These are phyloP conservation scores for Orbilia javanica DNA, from an alignment of 2,329 filamentous ascomycete species.

Conservation along the genomic window DNA sequence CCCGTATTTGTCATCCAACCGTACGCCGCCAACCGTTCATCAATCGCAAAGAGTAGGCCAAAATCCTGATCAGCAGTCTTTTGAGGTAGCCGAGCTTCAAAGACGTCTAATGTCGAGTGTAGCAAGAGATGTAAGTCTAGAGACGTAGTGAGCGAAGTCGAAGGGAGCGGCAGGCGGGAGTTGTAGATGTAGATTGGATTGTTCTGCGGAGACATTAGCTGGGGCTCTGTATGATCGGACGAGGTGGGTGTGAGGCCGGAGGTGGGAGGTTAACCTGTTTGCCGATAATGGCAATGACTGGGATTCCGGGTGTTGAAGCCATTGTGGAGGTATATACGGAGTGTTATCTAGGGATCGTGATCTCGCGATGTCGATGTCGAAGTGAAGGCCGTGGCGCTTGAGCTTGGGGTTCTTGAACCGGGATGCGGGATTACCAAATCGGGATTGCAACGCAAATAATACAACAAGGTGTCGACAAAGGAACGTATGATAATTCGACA, in stretches of 20 bases:
- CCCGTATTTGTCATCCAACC: conserved; percentile 97
- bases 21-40: conserved; percentile 92
- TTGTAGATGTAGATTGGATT: conserved; percentile 94
- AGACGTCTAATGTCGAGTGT: conserved; percentile 91
- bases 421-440: conserved; percentile 4
- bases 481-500: not conserved
- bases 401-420: not conserved
- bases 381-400: conserved; percentile 6
- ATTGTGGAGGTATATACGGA: conserved; percentile 64
- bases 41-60: conserved; percentile 90
- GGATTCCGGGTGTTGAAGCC: conserved; percentile 81
- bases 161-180: conserved; percentile 79
- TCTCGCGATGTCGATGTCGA: not conserved
- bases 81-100: conserved; percentile 78
- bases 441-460: conserved; percentile 46
- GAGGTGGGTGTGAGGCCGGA: conserved; percentile 7
- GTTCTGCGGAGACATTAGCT: conserved; percentile 73
- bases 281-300: conserved; percentile 92
- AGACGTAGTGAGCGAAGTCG: conserved; percentile 68
- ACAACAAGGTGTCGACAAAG: conserved; percentile 7
- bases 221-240: conserved; percentile 31
- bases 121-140: conserved; percentile 94
- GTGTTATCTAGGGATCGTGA: not conserved
- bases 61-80: conserved; percentile 85
- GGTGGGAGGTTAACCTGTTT: conserved; percentile 78